Base-by-base conservation (phyloP, 495 filamentous ascomycete genomes). In the Penicillium ochrochloron region DNA sequence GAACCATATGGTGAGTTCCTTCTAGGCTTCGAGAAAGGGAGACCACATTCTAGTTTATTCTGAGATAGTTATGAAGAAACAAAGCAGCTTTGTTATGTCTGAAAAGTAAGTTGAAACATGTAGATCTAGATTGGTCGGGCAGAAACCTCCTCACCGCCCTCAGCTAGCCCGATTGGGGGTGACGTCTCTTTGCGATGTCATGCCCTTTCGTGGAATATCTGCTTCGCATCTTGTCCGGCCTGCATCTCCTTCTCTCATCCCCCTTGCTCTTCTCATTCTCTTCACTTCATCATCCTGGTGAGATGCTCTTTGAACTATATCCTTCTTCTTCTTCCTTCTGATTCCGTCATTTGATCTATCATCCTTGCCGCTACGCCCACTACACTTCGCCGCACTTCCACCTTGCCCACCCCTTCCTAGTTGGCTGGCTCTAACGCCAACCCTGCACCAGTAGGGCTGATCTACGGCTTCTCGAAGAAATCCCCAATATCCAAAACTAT, bases 111-210 rank as follows among this genome's bases (percentile, higher is more conserved):
- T n/a, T 33, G 37, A 60, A 51, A 48, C 44, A 48, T 17, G 57
- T 42, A 8, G 60, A 62, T 62, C 48, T 46, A 53, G 27, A 39
- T 37, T 14, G 35, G 21, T 34, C 41, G 53, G 69, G 69, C 69
- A 74, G 63, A 73, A 73, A 35, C 10, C 17, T 0, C 34, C 39
- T 62, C 62, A 68, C 71, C 70, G 68, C 69, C 64, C 57, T 46
- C 21, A 52, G 55, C 73, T 75, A 75, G 57, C 73, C 73, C 52
- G 66, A 66, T 70, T 48, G 50, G 73, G 73, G 61, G 62, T 74
- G 71, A 73, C 69, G 66, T 73, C 66, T 73, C 61, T 64, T 63
- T 62, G 62, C 69, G 68, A 72, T 74, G 71, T 74, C 70, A 75
- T 75, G 69, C 60, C 60, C 62, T 63, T 63, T 65, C 62, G 42